Evolutionary conservation across 2,329 filamentous ascomycete genomes (phyloP).

Genomic region (Aspergillus sp.): DNA sequence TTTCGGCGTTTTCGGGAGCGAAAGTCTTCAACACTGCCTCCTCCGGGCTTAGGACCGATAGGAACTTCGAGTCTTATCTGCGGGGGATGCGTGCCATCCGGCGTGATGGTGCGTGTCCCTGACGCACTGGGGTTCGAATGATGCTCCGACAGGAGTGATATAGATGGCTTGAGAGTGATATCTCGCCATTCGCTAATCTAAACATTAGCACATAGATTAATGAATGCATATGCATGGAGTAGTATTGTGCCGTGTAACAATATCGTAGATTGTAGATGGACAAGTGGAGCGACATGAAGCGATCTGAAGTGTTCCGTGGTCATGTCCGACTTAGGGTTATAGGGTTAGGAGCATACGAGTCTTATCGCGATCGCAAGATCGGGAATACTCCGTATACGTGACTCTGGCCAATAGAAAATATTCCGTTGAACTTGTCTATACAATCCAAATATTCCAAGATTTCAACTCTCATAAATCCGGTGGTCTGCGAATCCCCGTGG

Average conservation of each 20-base stretch:
- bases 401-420: too few relatives aligned
- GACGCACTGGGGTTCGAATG: slow-evolving; percentile 16
- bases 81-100: background rate
- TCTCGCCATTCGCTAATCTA: slow-evolving; percentile 34
- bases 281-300: too few relatives aligned
- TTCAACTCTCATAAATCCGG: too few relatives aligned
- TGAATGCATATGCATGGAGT: slow-evolving; percentile 13
- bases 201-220: slow-evolving; percentile 40
- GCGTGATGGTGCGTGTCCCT: slow-evolving; percentile 5
- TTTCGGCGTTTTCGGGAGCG: slow-evolving; percentile 46
- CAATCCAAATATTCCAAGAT: too few relatives aligned
- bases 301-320: too few relatives aligned
- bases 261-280: too few relatives aligned
- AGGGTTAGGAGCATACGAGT: too few relatives aligned
- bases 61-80: slow-evolving; percentile 10
- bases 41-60: slow-evolving; percentile 19
- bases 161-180: slow-evolving; percentile 9
- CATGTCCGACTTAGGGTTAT: too few relatives aligned
- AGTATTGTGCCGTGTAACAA: background rate
- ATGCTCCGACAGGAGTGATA: slow-evolving; percentile 13
- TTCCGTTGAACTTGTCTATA: too few relatives aligned
- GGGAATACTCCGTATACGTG: too few relatives aligned
- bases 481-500: too few relatives aligned
- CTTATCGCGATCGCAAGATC: too few relatives aligned
- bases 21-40: slow-evolving; percentile 44